These are phyloP conservation scores for Phellinidium pouzarii DNA, from an alignment of 1,284 basidiomycete genomes.

Conservation along the genomic window DNA sequence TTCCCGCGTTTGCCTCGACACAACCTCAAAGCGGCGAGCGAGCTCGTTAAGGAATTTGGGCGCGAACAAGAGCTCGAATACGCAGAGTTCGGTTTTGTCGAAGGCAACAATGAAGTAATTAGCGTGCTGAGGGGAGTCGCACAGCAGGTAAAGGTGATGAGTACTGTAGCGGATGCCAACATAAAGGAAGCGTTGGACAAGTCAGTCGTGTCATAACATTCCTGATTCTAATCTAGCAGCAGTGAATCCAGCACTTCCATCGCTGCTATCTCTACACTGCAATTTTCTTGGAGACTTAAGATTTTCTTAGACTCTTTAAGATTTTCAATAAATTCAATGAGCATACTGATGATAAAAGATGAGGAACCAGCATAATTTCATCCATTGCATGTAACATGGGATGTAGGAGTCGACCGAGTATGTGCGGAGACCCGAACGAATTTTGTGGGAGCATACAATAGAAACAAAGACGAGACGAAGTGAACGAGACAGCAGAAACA, in stretches of 20 bases:
- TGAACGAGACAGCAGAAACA: slow-evolving; percentile 24
- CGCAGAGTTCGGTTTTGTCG: slow-evolving; percentile 83
- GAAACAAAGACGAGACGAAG: slow-evolving; percentile 26
- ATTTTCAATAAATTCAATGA: no score
- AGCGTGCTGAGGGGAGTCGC: slow-evolving; percentile 76
- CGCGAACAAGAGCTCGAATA: slow-evolving; percentile 80
- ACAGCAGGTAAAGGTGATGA: slow-evolving; percentile 72
- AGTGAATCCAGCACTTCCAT: no score
- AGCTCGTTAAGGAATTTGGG: slow-evolving; percentile 82
- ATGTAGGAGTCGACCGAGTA: slow-evolving; percentile 22
- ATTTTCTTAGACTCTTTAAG: no score
- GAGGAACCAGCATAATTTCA: slow-evolving; percentile 5
- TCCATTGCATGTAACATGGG: slow-evolving; percentile 17
- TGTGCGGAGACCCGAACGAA: slow-evolving; percentile 25
- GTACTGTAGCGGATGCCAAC: slow-evolving; percentile 64
- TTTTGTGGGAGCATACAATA: slow-evolving; percentile 26
- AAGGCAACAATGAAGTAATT: slow-evolving; percentile 77
- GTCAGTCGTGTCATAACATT: not conserved
- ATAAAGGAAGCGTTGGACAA: slow-evolving; percentile 50
- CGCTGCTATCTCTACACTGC: no score
- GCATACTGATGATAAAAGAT: not conserved
- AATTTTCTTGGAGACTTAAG: no score
- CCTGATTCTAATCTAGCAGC: not conserved
- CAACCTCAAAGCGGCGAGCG: slow-evolving; percentile 78
- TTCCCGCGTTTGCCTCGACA: slow-evolving; percentile 95